Evolutionary conservation across 2,329 filamentous ascomycete genomes (phyloP).

Genomic region (Ilyonectria sp.): DNA sequence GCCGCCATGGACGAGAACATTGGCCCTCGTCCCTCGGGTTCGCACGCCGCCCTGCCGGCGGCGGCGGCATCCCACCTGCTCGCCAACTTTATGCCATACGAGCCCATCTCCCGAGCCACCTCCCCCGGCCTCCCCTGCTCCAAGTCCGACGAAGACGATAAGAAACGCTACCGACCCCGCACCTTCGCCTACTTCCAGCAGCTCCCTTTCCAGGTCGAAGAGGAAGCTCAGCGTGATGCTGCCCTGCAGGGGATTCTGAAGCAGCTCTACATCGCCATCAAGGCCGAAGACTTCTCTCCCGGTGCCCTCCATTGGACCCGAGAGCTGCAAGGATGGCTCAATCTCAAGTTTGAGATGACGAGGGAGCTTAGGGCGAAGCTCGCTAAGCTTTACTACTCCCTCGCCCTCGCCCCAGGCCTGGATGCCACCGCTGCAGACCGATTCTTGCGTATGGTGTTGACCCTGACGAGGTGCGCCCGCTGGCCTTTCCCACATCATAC

Average conservation of each 20-base stretch:
- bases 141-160: conserved; percentile 65
- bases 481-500: conserved; percentile 16
- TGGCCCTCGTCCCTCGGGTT: conserved; percentile 52
- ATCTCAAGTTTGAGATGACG: conserved; percentile 96
- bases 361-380: conserved; percentile 86
- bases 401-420: conserved; percentile 90
- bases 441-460: conserved; percentile 97
- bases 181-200: conserved; percentile 95
- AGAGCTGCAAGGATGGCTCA: conserved; percentile 95
- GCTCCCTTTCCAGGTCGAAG: conserved; percentile 90
- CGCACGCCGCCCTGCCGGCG: conserved; percentile 51
- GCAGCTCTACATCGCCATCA: conserved; percentile 91
- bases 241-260: conserved; percentile 91
- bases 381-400: conserved; percentile 93
- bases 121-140: conserved; percentile 79
- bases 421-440: conserved; percentile 87
- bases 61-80: conserved; percentile 52
- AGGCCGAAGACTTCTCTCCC: conserved; percentile 93
- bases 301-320: conserved; percentile 97
- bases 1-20: conserved; percentile 58
- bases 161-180: conserved; percentile 82
- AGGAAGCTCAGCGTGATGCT: conserved; percentile 81
- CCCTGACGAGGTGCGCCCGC: conserved; percentile 85
- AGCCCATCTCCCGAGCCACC: conserved; percentile 87
- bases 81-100: conserved; percentile 63